Evolutionary conservation across 2,329 filamentous ascomycete genomes (phyloP).

Genomic region (Polychaeton citri): DNA sequence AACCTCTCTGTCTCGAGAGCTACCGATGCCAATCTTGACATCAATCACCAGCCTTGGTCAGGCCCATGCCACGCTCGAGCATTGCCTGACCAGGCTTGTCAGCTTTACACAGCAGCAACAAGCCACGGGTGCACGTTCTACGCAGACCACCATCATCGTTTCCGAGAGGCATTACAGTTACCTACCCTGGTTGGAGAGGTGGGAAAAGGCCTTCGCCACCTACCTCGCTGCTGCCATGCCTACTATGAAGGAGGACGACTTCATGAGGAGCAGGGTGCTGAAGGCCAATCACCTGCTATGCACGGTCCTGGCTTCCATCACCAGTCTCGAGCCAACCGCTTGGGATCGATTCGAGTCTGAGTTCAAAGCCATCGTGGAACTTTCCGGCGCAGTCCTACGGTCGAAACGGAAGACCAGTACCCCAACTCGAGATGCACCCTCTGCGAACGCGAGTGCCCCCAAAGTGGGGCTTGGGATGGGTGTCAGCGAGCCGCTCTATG

Average conservation of each 20-base stretch:
- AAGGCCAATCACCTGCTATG: conserved; percentile 21
- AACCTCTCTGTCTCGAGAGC: conserved; percentile 10
- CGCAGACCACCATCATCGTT: conserved; percentile 7
- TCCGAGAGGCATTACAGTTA: conserved; percentile 6
- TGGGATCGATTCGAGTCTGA: conserved; percentile 13
- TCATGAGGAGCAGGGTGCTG: conserved; percentile 16
- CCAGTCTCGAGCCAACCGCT: conserved; percentile 5
- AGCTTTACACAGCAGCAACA: conserved; percentile 9
- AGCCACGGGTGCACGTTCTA: conserved; percentile 5
- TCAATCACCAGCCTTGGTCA: conserved; percentile 15
- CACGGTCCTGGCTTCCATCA: conserved; percentile 15
- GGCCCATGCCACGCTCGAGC: conserved; percentile 19
- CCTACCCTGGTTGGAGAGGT: conserved; percentile 18
- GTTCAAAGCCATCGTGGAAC: conserved; percentile 18
- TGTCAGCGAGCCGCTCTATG: neutral
- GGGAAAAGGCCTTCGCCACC: conserved; percentile 18
- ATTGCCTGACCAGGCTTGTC: conserved; percentile 16
- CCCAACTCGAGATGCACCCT: neutral
- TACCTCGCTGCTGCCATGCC: conserved; percentile 16
- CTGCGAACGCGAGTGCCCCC: neutral
- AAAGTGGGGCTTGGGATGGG: neutral
- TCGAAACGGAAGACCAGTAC: neutral
- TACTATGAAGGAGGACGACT: conserved; percentile 13
- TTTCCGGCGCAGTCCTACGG: conserved; percentile 12
- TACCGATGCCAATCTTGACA: conserved; percentile 18